Evolutionary conservation across 768 basidiomycete genomes (phyloP), one percentile per base, ranked within the genome.

Genomic region (Fibroporia radiculosa): DNA sequence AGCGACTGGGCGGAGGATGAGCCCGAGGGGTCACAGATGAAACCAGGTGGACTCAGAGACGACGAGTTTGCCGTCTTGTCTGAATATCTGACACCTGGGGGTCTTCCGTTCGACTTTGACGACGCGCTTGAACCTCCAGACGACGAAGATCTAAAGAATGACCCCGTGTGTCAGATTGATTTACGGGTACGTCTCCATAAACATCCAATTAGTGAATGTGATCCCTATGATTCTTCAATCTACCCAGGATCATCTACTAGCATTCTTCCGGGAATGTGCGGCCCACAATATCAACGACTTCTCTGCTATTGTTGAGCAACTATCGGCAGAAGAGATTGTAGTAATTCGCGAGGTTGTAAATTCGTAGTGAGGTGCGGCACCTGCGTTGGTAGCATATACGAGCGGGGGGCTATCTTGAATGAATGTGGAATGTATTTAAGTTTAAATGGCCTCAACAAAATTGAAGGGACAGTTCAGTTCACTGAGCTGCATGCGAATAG

Each of bases 1-100:
- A 90, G 90, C 26, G 89, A 90, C n/a, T 98, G 95, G 95, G 75
- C 78, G 8, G 93, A 96, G 55, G 92, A 93, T 57, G 92, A 88
- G 45, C 77, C 74, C 38, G 28, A 33, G 4, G 48, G 41, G 38
- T 20, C 40, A n/a, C 4, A 4, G 14, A 14, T 22, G 8, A 5
- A 62, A 74, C 26, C 67, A 77, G 39, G 74, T 55, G 66, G 68
- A 6, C 65, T 73, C 55, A 84, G 79, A 55, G 69, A 79, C 40
- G 85, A 87, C n/a, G 85, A 90, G 55, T 79, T 88, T 51, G 78
- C 81, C 19, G 89, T 81, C 69, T 66, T 96, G 28, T 91, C 91
- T 4, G 87, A 92, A 38, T 73, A 90, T 71, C 73, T 92, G 39
- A 78, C 81, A 1, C 80, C 76, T 39, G 85, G 81, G 6, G 71